Evolutionary conservation across 306 rosid genomes (phyloP).

Genomic region (Astragalus glycyphyllos): DNA sequence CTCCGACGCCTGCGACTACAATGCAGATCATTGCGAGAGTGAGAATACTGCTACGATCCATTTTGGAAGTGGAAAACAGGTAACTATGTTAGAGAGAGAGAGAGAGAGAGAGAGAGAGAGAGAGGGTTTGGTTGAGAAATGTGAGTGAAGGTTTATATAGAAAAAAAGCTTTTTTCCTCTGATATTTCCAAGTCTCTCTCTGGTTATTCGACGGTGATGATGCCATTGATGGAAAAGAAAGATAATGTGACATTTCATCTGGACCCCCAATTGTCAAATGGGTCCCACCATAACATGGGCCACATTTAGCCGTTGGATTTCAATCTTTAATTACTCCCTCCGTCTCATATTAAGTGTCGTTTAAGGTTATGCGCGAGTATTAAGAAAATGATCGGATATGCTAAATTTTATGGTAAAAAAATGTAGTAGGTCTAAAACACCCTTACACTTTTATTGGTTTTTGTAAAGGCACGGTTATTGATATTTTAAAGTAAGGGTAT

Average conservation of each 20-base stretch:
- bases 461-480: too few species aligned
- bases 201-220: slow-evolving; percentile 18
- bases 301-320: slow-evolving; percentile 71
- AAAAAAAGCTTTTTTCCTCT: not conserved
- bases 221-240: slow-evolving; percentile 26
- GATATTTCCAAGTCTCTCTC: not conserved
- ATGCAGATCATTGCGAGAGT: slow-evolving; percentile 73
- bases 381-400: too few species aligned
- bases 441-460: too few species aligned
- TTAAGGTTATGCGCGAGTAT: too few species aligned
- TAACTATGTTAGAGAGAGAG: not conserved
- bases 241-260: slow-evolving; percentile 42
- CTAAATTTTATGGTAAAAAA: too few species aligned
- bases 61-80: slow-evolving; percentile 28
- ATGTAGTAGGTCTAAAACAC: too few species aligned
- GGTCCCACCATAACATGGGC: slow-evolving; percentile 42
- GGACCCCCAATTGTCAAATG: slow-evolving; percentile 39
- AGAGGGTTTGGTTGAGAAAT: not conserved
- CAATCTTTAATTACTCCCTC: too few species aligned
- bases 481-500: too few species aligned
- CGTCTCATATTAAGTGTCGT: too few species aligned
- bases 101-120: not conserved
- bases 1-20: slow-evolving; percentile 79
- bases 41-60: slow-evolving; percentile 62
- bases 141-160: slow-evolving; percentile 50